Percentiles rank a stretch among this genome's conserved stretches.
Conservation (phyloP, 148 eudicot genomes). For the Chenopodium quinoa region DNA sequence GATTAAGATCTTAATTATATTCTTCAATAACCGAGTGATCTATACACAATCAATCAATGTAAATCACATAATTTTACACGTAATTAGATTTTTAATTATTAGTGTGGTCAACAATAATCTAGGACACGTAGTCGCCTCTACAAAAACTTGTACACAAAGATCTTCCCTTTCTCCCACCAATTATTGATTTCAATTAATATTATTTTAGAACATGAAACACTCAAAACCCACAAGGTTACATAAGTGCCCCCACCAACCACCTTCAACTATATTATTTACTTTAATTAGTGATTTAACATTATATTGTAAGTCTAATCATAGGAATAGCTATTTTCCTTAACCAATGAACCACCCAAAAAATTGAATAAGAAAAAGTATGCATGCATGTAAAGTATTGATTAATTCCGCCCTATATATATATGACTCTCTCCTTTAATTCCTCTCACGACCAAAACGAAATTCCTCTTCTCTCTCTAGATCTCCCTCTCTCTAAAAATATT, state of each 20-base stretch:
- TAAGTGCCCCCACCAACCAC: conserved; percentile 26
- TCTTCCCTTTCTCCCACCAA: conserved; percentile 19
- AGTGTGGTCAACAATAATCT: conserved; percentile 1
- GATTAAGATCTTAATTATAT: background rate
- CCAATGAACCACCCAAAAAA: background rate
- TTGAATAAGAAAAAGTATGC: background rate
- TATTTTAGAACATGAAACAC: background rate
- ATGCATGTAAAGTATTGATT: background rate
- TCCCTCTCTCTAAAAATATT: background rate
- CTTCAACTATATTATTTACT: conserved; percentile 4
- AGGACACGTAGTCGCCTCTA: conserved; percentile 27
- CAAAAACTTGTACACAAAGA: conserved; percentile 19
- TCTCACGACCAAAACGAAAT: conserved; percentile 8
- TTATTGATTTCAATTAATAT: conserved; percentile 31
- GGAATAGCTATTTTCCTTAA: background rate
- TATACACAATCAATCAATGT: conserved; percentile 15
- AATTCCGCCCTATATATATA: conserved; percentile 17
- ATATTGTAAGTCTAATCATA: conserved; percentile 12
- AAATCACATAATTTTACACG: conserved; percentile 25
- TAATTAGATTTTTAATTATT: conserved; percentile 11
- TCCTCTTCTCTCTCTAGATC: background rate
- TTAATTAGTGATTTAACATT: conserved; percentile 10
- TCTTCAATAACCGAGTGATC: conserved; percentile 4
- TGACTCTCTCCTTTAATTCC: background rate
- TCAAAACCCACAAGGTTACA: conserved; percentile 16